phyloP scores from a whole-genome alignment of 1,139 yeast species.

The Debaryomyces sp. region DNA sequence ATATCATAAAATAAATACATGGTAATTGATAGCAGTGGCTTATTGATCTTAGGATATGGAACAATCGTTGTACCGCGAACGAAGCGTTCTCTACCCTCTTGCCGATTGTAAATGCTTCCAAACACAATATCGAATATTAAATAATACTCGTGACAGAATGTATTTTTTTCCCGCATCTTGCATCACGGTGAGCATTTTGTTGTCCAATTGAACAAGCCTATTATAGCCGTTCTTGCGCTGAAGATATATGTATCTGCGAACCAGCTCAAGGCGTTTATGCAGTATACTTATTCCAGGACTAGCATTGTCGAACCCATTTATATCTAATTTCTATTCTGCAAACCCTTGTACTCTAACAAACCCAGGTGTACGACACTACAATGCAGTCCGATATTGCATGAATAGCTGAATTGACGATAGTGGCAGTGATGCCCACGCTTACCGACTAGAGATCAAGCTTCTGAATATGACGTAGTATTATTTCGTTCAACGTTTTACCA shows the following conservation, averaged over 20 bases:
- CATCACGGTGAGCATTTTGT: neutral
- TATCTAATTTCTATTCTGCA: neutral
- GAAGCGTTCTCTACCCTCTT: neutral
- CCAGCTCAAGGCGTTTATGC: neutral
- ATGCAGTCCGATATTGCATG: neutral
- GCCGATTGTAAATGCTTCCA: neutral
- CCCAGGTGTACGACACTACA: neutral
- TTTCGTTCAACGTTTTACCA: neutral
- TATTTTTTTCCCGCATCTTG: neutral
- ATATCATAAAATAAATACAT: neutral
- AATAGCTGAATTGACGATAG: neutral
- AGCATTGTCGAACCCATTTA: neutral
- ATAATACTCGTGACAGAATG: neutral
- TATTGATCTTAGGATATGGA: neutral
- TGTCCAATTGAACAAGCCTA: neutral
- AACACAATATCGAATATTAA: constrained; percentile 1
- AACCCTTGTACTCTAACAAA: neutral
- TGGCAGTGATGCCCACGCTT: neutral
- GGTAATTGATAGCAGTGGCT: neutral
- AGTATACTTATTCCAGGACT: neutral
- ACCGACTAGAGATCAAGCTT: neutral
- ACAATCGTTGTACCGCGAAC: neutral
- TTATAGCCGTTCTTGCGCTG: neutral
- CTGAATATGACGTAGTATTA: neutral
- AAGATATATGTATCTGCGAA: neutral